These are phyloP conservation scores for Melocanna baccifera DNA, from an alignment of 176 grass and related monocot species.

Conservation along the genomic window DNA sequence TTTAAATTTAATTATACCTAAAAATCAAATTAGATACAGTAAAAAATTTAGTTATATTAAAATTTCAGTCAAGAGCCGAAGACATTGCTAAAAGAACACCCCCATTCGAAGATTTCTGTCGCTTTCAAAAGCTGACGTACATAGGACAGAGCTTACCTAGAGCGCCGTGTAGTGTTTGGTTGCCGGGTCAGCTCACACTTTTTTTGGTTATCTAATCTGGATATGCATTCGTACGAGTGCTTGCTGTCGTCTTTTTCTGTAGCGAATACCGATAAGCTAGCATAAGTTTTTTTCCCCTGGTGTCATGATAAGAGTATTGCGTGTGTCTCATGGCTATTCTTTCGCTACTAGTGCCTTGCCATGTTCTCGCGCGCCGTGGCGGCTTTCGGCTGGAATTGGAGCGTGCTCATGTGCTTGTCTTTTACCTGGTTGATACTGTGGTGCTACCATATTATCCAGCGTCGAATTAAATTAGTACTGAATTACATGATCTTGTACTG, in stretches of 20 bases:
- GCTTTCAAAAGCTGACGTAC: too few species aligned
- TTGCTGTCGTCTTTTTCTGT: background rate
- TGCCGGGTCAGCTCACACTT: slow-evolving; percentile 21
- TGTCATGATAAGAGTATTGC: background rate
- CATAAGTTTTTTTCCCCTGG: too few species aligned
- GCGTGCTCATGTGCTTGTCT: background rate
- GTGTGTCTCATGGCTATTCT: background rate
- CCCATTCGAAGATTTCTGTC: too few species aligned
- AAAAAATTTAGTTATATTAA: too few species aligned
- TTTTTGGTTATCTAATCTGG: background rate
- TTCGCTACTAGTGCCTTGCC: background rate
- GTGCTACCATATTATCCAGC: background rate
- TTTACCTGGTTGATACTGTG: too few species aligned
- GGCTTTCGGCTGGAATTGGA: background rate
- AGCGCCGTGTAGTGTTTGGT: background rate
- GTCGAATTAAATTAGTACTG: background rate
- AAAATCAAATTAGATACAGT: too few species aligned
- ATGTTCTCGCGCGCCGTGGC: background rate
- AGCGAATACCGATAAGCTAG: background rate
- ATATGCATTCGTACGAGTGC: background rate
- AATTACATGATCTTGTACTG: background rate
- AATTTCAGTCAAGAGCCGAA: too few species aligned
- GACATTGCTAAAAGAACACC: too few species aligned
- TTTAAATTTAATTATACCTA: too few species aligned
- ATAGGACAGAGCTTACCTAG: slow-evolving; percentile 27